Evolutionary conservation across 192 early-diverging fungal genomes (phyloP).

Genomic region (Phycomyces nitens): DNA sequence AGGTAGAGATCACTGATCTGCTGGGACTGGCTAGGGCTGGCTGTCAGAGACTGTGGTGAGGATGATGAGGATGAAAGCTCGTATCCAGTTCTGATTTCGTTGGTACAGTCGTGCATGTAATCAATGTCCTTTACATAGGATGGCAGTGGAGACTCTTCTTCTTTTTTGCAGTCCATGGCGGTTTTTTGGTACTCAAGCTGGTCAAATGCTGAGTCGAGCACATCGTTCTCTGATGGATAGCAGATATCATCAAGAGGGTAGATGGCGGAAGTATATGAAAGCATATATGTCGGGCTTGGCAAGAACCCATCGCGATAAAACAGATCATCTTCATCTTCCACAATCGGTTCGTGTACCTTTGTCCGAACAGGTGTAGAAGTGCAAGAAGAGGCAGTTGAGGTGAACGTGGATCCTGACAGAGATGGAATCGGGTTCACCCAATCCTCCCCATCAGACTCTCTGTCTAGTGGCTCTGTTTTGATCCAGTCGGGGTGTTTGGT

Average conservation of each 20-base stretch:
- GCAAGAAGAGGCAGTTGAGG: not conserved
- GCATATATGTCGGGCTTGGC: not conserved
- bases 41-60: too few relatives aligned
- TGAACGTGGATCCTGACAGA: not conserved
- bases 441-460: not conserved
- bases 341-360: not conserved
- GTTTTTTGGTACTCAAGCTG: not conserved
- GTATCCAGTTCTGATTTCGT: too few relatives aligned
- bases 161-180: too few relatives aligned
- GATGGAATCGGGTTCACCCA: not conserved
- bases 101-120: too few relatives aligned
- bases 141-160: too few relatives aligned
- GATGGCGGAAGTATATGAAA: not conserved
- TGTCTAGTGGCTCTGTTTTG: too few relatives aligned
- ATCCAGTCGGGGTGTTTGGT: too few relatives aligned
- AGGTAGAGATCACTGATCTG: too few relatives aligned
- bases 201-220: not conserved
- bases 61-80: too few relatives aligned
- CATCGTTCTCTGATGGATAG: not conserved
- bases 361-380: not conserved
- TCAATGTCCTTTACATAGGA: too few relatives aligned
- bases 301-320: not conserved
- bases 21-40: too few relatives aligned
- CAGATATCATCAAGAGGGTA: not conserved
- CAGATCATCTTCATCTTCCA: conserved; percentile 2